Evolutionary conservation across 805 yeast genomes (phyloP).

Genomic region (Metschnikowia aberdeeniae): DNA sequence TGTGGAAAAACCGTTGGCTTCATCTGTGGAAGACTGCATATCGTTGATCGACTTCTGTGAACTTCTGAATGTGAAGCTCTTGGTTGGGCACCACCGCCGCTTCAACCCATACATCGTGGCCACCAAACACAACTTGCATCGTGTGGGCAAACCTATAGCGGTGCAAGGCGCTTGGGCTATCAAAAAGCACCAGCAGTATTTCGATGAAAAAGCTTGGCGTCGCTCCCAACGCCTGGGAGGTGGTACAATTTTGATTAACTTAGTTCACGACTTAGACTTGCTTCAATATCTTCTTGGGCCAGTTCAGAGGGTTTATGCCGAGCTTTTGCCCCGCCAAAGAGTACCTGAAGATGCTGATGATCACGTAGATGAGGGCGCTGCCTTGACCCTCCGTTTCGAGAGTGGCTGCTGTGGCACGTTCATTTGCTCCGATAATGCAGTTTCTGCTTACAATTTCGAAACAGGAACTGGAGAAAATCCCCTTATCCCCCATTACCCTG

Average conservation of each 20-base stretch:
- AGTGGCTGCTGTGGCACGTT: slow-evolving; percentile 40
- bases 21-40: slow-evolving; percentile 32
- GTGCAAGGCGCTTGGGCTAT: slow-evolving; percentile 41
- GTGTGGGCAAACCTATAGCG: slow-evolving; percentile 32
- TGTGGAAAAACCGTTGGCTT: slow-evolving; percentile 39
- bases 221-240: slow-evolving; percentile 33
- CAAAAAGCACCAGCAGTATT: slow-evolving; percentile 33
- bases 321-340: slow-evolving; percentile 31
- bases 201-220: slow-evolving; percentile 37
- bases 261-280: slow-evolving; percentile 41
- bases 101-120: slow-evolving; percentile 40
- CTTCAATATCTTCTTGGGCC: slow-evolving; percentile 40
- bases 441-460: slow-evolving; percentile 40
- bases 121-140: slow-evolving; percentile 30
- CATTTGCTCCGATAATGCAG: slow-evolving; percentile 39
- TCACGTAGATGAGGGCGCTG: slow-evolving; percentile 42
- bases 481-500: slow-evolving; percentile 29
- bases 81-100: slow-evolving; percentile 42
- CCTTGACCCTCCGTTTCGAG: slow-evolving; percentile 33
- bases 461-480: slow-evolving; percentile 44
- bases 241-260: slow-evolving; percentile 37
- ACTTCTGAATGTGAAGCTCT: slow-evolving; percentile 24
- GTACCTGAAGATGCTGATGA: slow-evolving; percentile 14
- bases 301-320: slow-evolving; percentile 36
- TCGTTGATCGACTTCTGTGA: slow-evolving; percentile 28